A percentile compares a stretch with the other conserved stretches of the same genome.
phyloP scores from a whole-genome alignment of 2,329 filamentous ascomycete species.

The Cercospora sp. region DNA sequence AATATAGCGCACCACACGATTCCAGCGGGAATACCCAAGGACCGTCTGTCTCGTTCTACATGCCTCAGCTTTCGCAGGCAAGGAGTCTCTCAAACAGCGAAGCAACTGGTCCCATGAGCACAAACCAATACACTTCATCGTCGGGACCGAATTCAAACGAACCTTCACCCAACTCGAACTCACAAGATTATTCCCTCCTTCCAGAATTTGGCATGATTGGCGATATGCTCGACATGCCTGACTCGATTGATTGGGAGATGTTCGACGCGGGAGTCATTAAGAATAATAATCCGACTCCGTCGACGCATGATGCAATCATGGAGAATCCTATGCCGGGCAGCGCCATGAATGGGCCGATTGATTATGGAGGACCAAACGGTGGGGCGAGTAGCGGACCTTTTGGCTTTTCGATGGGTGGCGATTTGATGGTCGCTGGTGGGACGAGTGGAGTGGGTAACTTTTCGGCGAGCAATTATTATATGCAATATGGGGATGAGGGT shows the following conservation, averaged over 20 bases:
- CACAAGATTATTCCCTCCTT: not conserved
- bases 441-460: not conserved
- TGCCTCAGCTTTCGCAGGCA: not conserved
- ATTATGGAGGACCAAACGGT: conserved; percentile 5
- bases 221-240: conserved; percentile 36
- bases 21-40: not conserved
- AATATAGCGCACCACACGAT: not conserved
- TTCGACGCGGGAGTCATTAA: conserved; percentile 30
- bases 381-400: not conserved
- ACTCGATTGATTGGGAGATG: conserved; percentile 38
- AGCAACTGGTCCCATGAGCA: not conserved
- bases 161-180: conserved; percentile 16
- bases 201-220: conserved; percentile 35
- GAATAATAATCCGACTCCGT: conserved; percentile 4
- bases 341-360: conserved; percentile 20
- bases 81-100: not conserved
- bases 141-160: conserved; percentile 17
- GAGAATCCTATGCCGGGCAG: conserved; percentile 16
- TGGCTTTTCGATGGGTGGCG: not conserved
- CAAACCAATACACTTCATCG: not conserved
- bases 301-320: not conserved
- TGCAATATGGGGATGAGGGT: not conserved
- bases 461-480: not conserved
- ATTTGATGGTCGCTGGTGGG: not conserved
- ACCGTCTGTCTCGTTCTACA: not conserved